phyloP scores from a whole-genome alignment of 257 asterid genomes.

The Gentiana dahurica region DNA sequence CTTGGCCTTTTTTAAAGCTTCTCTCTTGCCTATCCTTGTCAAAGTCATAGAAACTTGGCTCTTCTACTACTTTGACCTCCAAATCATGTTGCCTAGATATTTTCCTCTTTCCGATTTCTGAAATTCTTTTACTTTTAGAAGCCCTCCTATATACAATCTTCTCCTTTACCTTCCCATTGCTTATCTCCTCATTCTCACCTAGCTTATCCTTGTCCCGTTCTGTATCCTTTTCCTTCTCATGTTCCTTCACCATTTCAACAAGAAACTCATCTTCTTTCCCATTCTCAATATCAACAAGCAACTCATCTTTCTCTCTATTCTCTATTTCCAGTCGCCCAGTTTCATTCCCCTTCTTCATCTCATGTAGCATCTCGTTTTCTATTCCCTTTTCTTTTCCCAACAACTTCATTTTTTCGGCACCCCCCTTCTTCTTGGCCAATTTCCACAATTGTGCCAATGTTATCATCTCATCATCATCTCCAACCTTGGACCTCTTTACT shows the following conservation, averaged over 20 bases:
- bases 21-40: slow-evolving; percentile 58
- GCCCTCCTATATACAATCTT: slow-evolving; percentile 6
- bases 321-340: slow-evolving; percentile 2
- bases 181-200: slow-evolving; percentile 8
- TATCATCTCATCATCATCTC: slow-evolving; percentile 61
- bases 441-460: slow-evolving; percentile 71
- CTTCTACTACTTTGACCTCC: slow-evolving; percentile 42
- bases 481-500: slow-evolving; percentile 21
- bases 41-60: slow-evolving; percentile 63
- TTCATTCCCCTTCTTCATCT: slow-evolving; percentile 8
- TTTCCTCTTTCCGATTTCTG: slow-evolving; percentile 21
- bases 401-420: slow-evolving; percentile 11
- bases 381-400: slow-evolving; percentile 19
- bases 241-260: slow-evolving; percentile 2
- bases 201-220: slow-evolving; percentile 13
- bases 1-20: slow-evolving; percentile 79
- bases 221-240: slow-evolving; percentile 3
- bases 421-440: slow-evolving; percentile 40
- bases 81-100: slow-evolving; percentile 18
- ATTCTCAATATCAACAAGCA: slow-evolving; percentile 4
- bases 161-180: slow-evolving; percentile 6
- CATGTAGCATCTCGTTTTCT: slow-evolving; percentile 1
- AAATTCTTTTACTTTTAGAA: slow-evolving; percentile 7
- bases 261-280: slow-evolving; percentile 4
- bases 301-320: not conserved